A percentile compares a stretch with the other conserved stretches of the same genome.
Conservation (phyloP, 805 yeast species). For the Kodamaea sagamina region DNA sequence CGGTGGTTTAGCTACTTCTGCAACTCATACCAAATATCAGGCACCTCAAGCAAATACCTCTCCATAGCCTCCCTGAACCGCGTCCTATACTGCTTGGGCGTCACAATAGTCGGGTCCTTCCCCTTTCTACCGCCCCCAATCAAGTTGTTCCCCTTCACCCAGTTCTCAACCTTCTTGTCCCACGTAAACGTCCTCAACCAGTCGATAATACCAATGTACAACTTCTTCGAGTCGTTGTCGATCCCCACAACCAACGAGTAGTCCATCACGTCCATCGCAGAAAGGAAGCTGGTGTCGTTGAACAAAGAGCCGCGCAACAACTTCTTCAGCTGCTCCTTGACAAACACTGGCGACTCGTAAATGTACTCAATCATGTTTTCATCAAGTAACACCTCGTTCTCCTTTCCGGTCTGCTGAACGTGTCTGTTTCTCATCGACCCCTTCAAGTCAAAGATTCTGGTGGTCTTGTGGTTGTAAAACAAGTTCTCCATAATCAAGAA, state of each 20-base stretch:
- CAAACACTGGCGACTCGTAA: slow-evolving; percentile 93
- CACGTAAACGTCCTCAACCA: slow-evolving; percentile 95
- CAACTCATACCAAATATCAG: slow-evolving; percentile 63
- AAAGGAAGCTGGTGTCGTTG: slow-evolving; percentile 91
- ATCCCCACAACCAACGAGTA: slow-evolving; percentile 94
- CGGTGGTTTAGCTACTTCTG: no score
- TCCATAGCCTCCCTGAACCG: slow-evolving; percentile 98
- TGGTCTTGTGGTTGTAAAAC: slow-evolving; percentile 78
- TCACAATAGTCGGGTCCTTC: slow-evolving; percentile 94
- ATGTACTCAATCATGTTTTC: slow-evolving; percentile 98
- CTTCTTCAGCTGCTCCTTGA: slow-evolving; percentile 87
- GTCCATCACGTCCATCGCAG: slow-evolving; percentile 99
- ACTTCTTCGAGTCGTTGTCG: slow-evolving; percentile 60
- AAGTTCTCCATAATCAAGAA: slow-evolving; percentile 94
- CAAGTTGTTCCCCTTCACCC: slow-evolving; percentile 90
- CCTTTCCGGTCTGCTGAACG: slow-evolving; percentile 94
- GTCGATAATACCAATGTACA: slow-evolving; percentile 92
- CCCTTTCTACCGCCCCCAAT: slow-evolving; percentile 85
- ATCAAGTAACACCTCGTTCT: slow-evolving; percentile 89
- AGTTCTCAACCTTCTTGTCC: slow-evolving; percentile 97
- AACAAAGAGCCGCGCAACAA: slow-evolving; percentile 83
- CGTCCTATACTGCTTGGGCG: slow-evolving; percentile 93
- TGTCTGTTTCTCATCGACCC: slow-evolving; percentile 98
- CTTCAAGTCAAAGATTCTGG: slow-evolving; percentile 89
- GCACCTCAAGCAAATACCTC: slow-evolving; percentile 89